Conservation (phyloP, 2,329 filamentous ascomycete genomes). For the Helicocarpus griseus region DNA sequence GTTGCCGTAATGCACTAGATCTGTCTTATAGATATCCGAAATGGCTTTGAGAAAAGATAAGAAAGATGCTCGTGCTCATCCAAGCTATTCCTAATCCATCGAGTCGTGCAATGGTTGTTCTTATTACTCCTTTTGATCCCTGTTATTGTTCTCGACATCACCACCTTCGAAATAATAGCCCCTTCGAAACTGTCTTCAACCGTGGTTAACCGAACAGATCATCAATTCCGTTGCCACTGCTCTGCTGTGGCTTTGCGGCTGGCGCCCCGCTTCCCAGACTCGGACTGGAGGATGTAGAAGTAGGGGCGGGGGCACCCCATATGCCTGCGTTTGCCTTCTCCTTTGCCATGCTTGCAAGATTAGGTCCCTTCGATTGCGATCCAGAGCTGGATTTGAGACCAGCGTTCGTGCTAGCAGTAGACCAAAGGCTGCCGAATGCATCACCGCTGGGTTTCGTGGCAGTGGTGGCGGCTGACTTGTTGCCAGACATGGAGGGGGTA, state of each 20-base stretch:
- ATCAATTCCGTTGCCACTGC: slow-evolving; percentile 29
- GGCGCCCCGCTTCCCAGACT: background rate
- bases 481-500: slow-evolving; percentile 30
- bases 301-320: slow-evolving; percentile 61
- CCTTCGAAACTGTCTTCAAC: no score
- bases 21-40: no score
- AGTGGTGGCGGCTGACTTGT: slow-evolving; percentile 41
- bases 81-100: no score
- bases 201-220: slow-evolving; percentile 33
- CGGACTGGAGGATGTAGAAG: background rate
- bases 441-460: slow-evolving; percentile 49
- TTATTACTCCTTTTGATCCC: no score
- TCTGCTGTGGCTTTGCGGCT: background rate
- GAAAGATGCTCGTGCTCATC: no score
- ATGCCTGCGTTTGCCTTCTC: slow-evolving; percentile 92
- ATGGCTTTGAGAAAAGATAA: no score
- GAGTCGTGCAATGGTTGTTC: no score
- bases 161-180: no score
- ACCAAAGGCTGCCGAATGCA: slow-evolving; percentile 83
- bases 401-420: slow-evolving; percentile 54
- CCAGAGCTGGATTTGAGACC: slow-evolving; percentile 65
- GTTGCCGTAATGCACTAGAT: no score
- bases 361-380: slow-evolving; percentile 55
- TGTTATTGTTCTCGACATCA: no score
- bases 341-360: slow-evolving; percentile 91